Conservation (phyloP, 2,329 filamentous ascomycete genomes). For the Phaeosphaeria sp. region DNA sequence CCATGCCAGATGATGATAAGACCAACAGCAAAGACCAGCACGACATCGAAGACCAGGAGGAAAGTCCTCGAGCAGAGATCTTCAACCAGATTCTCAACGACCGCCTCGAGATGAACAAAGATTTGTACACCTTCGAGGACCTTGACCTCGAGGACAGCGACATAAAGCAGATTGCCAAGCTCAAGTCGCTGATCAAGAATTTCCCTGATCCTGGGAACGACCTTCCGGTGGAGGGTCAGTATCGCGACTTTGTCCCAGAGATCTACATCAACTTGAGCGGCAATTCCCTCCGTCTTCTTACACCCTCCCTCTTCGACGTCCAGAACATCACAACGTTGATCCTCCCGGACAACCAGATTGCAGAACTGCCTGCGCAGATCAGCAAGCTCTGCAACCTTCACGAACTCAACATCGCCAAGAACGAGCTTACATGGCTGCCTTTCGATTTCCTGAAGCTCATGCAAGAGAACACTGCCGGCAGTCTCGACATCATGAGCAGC, state of each 20-base stretch:
- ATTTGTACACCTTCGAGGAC: constrained; percentile 22
- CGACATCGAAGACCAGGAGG: constrained; percentile 14
- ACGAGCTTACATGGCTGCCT: constrained; percentile 32
- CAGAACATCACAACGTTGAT: constrained; percentile 33
- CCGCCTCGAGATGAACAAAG: constrained; percentile 21
- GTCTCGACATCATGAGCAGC: constrained; percentile 8
- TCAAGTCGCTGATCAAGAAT: constrained; percentile 35
- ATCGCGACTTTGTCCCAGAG: constrained; percentile 38
- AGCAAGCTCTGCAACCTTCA: constrained; percentile 24
- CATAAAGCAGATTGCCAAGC: constrained; percentile 30
- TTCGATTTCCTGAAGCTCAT: constrained; percentile 31
- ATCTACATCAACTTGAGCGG: constrained; percentile 28
- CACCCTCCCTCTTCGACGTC: constrained; percentile 33
- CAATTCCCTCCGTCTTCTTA: constrained; percentile 29
- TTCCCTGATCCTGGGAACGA: constrained; percentile 31
- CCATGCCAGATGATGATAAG: not conserved
- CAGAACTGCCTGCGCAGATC: constrained; percentile 37
- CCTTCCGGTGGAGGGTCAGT: constrained; percentile 35
- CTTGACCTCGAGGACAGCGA: constrained; percentile 26
- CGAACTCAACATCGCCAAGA: constrained; percentile 30
- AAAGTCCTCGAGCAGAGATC: not conserved
- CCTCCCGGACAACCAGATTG: constrained; percentile 32
- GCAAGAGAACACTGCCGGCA: constrained; percentile 20
- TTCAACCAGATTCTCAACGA: constrained; percentile 21
- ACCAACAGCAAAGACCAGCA: not conserved